Base-by-base conservation (phyloP, 768 basidiomycete genomes). In the Russula lepida region DNA sequence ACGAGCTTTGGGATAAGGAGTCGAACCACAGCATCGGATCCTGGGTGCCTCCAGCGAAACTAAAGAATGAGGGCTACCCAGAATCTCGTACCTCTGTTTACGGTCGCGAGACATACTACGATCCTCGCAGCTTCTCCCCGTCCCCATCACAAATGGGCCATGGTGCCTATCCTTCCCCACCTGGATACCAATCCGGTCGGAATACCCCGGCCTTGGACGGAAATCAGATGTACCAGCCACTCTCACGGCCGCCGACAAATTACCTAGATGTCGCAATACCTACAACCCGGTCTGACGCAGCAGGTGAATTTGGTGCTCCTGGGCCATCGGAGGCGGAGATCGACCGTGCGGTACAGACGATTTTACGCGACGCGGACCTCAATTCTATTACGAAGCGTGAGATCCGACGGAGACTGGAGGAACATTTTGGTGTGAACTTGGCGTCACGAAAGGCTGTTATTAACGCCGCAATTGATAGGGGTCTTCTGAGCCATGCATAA, bases 1-100 rank as follows among this genome's bases (percentile, higher is more conserved):
- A 95, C 69, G 94, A 95, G 72, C 83, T 97, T 12, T 98, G 94
- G 94, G 94, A 97, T 70, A 93, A 94, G 72, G 94, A 95, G 66
- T 94, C 91, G 0, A 95, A 95, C 68, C 93, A 95, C 73, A 93
- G 91, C 63, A 91, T 94, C 54, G 92, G 92, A 8, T 94, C 91
- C 0, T 95, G 92, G 89, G 85, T 88, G 11, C 92, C 92, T 35
- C 90, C 89, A 0, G 75, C 76, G 43, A 88, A 87, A 69, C 71
- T 80, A 65, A 84, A 81, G 65, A 86, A 83, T 68, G 85, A 87
- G 28, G 89, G 84, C 2, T 90, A 90, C 57, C 78, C 85, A 3
- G 86, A 91, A 69, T 89, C 88, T 4, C 84, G 80, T 17, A 84
- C 89, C 2, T 93, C 90, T 0, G 70, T 92, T 30, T 94, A 94